These are phyloP conservation scores for Axilococcus clingmanii DNA, from an alignment of 139 green algal genomes.

Conservation along the genomic window DNA sequence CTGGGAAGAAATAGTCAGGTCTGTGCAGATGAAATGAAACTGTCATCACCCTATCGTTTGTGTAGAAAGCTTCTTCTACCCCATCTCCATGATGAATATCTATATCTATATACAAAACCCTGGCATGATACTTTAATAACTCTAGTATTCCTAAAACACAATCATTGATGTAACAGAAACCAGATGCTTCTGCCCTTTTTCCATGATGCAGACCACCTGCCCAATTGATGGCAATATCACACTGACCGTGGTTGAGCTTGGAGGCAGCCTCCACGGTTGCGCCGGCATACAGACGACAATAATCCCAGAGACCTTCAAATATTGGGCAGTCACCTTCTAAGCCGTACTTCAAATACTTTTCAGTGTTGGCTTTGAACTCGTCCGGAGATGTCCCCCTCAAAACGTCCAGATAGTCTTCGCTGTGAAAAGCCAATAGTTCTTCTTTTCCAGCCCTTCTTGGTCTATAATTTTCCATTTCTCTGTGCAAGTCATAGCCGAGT, in stretches of 20 bases:
- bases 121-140: constrained; percentile 87
- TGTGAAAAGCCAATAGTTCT: constrained; percentile 86
- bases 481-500: constrained; percentile 86
- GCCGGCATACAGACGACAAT: constrained; percentile 78
- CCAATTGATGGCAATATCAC: constrained; percentile 97
- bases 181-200: constrained; percentile 80
- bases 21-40: constrained; percentile 90
- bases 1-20: constrained; percentile 68
- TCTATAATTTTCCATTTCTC: constrained; percentile 76
- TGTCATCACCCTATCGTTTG: constrained; percentile 77
- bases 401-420: constrained; percentile 75
- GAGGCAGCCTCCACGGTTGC: constrained; percentile 66
- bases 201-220: constrained; percentile 93
- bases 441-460: constrained; percentile 61
- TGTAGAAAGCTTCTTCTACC: constrained; percentile 94
- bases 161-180: constrained; percentile 99
- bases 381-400: constrained; percentile 65
- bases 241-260: constrained; percentile 75
- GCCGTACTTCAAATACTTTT: constrained; percentile 59
- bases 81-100: constrained; percentile 98
- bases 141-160: constrained; percentile 95
- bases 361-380: constrained; percentile 20
- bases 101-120: constrained; percentile 81
- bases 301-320: constrained; percentile 77
- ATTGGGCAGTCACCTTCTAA: constrained; percentile 87